Conservation (phyloP, 2,329 filamentous ascomycete species). For the Aspergillus piperis region DNA sequence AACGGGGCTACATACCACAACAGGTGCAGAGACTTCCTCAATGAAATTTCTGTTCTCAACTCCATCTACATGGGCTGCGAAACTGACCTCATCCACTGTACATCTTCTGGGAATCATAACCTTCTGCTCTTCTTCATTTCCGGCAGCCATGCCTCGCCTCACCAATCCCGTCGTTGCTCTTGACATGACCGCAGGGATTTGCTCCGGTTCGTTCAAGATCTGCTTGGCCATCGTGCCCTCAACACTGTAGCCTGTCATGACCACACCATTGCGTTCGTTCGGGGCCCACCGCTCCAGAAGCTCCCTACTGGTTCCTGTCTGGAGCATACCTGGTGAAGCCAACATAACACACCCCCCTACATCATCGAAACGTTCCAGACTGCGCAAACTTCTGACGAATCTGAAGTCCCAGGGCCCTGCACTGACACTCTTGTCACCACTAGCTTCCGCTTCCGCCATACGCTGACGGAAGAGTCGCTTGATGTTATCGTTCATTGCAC, state of each 20-base stretch:
- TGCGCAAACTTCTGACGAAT: constrained; percentile 88
- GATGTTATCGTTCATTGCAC: constrained; percentile 99
- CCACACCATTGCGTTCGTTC: constrained; percentile 94
- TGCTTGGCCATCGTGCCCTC: constrained; percentile 98
- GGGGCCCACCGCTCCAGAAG: constrained; percentile 94
- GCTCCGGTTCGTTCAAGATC: constrained; percentile 90
- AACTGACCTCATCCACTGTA: constrained; percentile 90
- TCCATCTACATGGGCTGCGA: constrained; percentile 95
- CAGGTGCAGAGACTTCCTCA: constrained; percentile 85
- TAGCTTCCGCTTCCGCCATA: constrained; percentile 85
- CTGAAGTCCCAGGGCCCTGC: constrained; percentile 92
- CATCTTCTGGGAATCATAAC: constrained; percentile 90
- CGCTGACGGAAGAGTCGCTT: constrained; percentile 90
- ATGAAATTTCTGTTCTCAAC: constrained; percentile 96
- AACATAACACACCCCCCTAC: constrained; percentile 96
- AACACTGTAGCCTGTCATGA: constrained; percentile 97
- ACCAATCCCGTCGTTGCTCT: constrained; percentile 55
- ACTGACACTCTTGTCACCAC: constrained; percentile 70
- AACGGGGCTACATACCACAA: constrained; percentile 69
- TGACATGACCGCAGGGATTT: constrained; percentile 92
- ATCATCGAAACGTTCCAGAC: constrained; percentile 92
- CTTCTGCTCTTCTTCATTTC: constrained; percentile 72
- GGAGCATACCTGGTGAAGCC: constrained; percentile 95
- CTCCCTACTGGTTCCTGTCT: constrained; percentile 91
- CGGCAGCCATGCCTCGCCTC: constrained; percentile 64